Conservation (phyloP, 345 rosid genomes). For the Bruguiera parviflora region DNA sequence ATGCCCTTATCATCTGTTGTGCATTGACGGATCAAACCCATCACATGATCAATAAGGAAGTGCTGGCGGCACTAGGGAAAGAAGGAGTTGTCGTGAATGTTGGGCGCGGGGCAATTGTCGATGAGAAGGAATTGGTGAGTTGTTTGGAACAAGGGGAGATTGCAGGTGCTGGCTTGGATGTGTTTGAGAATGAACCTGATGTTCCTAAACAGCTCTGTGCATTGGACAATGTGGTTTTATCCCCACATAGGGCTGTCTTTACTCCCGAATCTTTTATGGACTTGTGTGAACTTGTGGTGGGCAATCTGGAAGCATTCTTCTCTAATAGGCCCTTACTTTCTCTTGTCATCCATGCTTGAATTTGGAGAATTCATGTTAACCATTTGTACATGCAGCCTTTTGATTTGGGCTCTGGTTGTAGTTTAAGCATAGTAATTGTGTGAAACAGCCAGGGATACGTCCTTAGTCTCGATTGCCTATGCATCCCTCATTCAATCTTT, state of each 20-base stretch:
- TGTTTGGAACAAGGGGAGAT: slow-evolving; percentile 53
- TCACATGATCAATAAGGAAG: slow-evolving; percentile 44
- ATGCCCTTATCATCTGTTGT: slow-evolving; percentile 47
- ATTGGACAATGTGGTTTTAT: slow-evolving; percentile 70
- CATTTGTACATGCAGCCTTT: too few relatives aligned
- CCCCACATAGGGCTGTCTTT: slow-evolving; percentile 51
- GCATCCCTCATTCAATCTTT: too few relatives aligned
- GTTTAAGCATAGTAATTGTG: too few relatives aligned
- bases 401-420: too few relatives aligned
- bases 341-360: slow-evolving; percentile 10
- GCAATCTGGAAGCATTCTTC: slow-evolving; percentile 69
- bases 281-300: slow-evolving; percentile 33
- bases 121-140: slow-evolving; percentile 61
- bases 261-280: slow-evolving; percentile 52
- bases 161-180: slow-evolving; percentile 79
- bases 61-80: slow-evolving; percentile 42
- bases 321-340: slow-evolving; percentile 44
- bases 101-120: slow-evolving; percentile 52
- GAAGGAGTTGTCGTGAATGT: slow-evolving; percentile 48
- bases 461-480: too few relatives aligned
- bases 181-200: slow-evolving; percentile 69
- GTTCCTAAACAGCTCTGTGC: slow-evolving; percentile 47
- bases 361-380: too few relatives aligned
- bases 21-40: slow-evolving; percentile 42
- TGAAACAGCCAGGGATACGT: too few relatives aligned